Evolutionary conservation across 108 stramenopile genomes (phyloP), one percentile per base, ranked within the genome.

Genomic region (Cyclostephanos invisitatus): DNA sequence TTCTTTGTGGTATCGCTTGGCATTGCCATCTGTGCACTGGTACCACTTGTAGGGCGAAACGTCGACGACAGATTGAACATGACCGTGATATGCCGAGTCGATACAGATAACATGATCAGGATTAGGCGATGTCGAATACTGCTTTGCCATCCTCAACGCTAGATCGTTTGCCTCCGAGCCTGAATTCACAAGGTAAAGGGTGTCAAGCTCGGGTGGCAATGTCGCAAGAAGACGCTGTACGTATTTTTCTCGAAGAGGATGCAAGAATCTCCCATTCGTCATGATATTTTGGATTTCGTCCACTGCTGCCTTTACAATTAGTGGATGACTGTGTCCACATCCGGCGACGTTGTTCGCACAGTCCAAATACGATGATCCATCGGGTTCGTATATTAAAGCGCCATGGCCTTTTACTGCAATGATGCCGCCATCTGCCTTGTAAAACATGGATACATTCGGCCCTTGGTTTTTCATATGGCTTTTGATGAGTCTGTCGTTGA

Each of bases 211-310:
- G 44, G 44, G 44, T 15, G 44, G 44, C 44, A 46, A 46, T 15
- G 44, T 46, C 44, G 44, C 44, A 3, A 46, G 44, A 3, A 46
- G 44, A 15, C 44, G 44, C 44, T 15, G 12, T 15, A 46, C 44
- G 44, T 46, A 46, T 14, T 3, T 14, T 11, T 46, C 44, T 11
- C 44, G 14, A 14, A 46, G 15, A 11, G 44, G 44, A 15, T 46
- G 44, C 44, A 46, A 46, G 15, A 46, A 46, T 46, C 44, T 11
- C 1, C 44, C 14, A 15, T 46, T 46, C 44, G 44, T 46, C 44
- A 46, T 46, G 44, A 46, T 46, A 3, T 46, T 46, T 46, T 46
- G 44, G 44, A 46, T 46, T 46, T 46, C 44, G 44, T 46, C 44
- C 44, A 46, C 14, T 14, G 44, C 44, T 15, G 40, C 40, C 40